Base-by-base conservation (phyloP, 2,329 filamentous ascomycete species). In the Coniochaeta sp. region DNA sequence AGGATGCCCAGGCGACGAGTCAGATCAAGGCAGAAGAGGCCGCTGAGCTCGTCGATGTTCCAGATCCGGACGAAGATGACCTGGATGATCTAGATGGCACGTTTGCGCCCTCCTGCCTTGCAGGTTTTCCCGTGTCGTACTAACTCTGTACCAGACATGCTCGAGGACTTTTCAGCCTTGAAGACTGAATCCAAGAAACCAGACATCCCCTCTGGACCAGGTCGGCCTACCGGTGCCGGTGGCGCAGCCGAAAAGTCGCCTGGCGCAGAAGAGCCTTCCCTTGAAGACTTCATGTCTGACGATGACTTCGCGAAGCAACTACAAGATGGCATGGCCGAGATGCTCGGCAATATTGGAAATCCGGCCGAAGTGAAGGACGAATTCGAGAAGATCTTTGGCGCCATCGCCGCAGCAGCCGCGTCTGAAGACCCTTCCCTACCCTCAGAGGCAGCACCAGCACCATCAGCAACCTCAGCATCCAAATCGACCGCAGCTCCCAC, bases 31-130 rank as follows among this genome's bases (percentile, higher is more conserved):
- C 65, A 9, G 65, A 64, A 19, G 62, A 64, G 52, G 64, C 66
- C 7, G 67, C 67, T 17, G 71, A 70, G 17, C 67, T 72, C 24
- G 83, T 82, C 24, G 83, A 89, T 66, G 86, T 89, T 17, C 88
- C 92, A 22, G 93, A 97, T 69, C 93, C 93, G 7, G 93, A 98
- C 65, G 93, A 96, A 74, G 95, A 95, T 73, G 90, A 95, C 67
- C 78, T 95, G 22, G 90, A 97, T 69, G 95, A 98, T 69, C 79
- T 99, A 52, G 95, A 99, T 75, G 91, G 90, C 91, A 74, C 68
- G 58, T 57, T 22, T 31, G 3, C 22, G n/a, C 19, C 12, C 22
- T 22, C 47, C 50, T 52, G 6, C 34, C 44, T 33, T n/a, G 19
- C 59, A 19, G 38, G n/a, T 47, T 40, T 5, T 14, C 17, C 26